These are phyloP conservation scores for Licmophora abbreviata DNA, from an alignment of 108 stramenopile species.

Conservation along the genomic window DNA sequence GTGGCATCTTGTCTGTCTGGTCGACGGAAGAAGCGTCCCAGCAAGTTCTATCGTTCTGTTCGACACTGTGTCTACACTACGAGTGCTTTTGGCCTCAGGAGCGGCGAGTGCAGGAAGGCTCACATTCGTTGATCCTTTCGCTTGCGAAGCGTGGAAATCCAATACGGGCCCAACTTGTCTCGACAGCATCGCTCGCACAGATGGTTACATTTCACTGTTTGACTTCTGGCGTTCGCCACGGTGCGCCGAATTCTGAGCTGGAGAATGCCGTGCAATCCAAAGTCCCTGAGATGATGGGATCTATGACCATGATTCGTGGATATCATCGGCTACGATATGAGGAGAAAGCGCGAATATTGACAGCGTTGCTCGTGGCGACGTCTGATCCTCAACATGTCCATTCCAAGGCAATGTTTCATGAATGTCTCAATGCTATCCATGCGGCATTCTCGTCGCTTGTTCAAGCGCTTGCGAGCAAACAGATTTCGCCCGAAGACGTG, in stretches of 20 bases:
- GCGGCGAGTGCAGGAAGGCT: constrained; percentile 56
- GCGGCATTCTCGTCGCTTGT: constrained; percentile 55
- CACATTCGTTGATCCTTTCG: constrained; percentile 36
- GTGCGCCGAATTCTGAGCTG: constrained; percentile 33
- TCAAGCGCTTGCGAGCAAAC: constrained; percentile 52
- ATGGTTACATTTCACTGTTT: constrained; percentile 48
- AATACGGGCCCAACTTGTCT: constrained; percentile 45
- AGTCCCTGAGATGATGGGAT: too few species aligned
- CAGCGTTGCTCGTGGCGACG: constrained; percentile 53
- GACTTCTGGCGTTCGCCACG: constrained; percentile 63
- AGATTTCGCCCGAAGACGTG: constrained; percentile 34
- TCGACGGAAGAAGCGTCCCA: constrained; percentile 39
- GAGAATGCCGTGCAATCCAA: constrained; percentile 28
- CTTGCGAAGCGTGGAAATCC: constrained; percentile 43
- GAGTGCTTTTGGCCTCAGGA: constrained; percentile 84
- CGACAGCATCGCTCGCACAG: constrained; percentile 51
- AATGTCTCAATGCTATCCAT: constrained; percentile 53
- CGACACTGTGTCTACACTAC: constrained; percentile 64
- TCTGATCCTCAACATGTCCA: constrained; percentile 50
- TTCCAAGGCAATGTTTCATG: constrained; percentile 35
- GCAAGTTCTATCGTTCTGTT: constrained; percentile 54
- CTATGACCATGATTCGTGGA: constrained; percentile 40
- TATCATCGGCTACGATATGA: constrained; percentile 68
- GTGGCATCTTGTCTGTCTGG: constrained; percentile 45
- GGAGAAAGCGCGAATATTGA: constrained; percentile 54